Base-by-base conservation (phyloP, 2,329 filamentous ascomycete species). In the Clonostachys solani region DNA sequence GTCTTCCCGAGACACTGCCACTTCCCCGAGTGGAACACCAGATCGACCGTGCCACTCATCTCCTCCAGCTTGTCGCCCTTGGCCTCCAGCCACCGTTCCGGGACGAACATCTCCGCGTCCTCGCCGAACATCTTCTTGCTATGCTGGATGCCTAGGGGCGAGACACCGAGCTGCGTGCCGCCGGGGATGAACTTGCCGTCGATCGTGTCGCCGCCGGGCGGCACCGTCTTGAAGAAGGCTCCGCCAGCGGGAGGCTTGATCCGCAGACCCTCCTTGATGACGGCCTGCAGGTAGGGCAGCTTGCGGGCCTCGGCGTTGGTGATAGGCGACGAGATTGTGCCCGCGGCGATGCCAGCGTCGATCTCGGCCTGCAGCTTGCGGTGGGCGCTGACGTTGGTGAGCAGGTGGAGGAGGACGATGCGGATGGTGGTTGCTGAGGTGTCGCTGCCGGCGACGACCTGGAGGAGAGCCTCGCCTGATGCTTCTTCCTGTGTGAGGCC, bases 391-490 rank as follows among this genome's bases (percentile, higher is more conserved):
- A 74, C 73, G 19, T 69, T 73, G n/a, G 71, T 76, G 18, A 74
- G 69, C 47, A 83, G 57, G 55, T 77, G 70, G 18, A 82, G 67
- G 47, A 83, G 52, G 2, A 72, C 78, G 36, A 72, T 65, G 3
- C 80, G 72, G 10, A 84, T 70, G 3, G 71, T 71, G 1, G 75
- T 78, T 1, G 80, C 77, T 0, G 58, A 61, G 6, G 68, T 68
- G n/a, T 71, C 68, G 16, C 61, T 60, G 33, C 66, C 68, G 4
- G 65, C 66, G 12, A 71, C 56, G 18, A 65, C 57, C 23, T 65
- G 62, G 29, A 54, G 60, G 3, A 69, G 48, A 6, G 65, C 58
- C 23, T 66, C 66, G 15, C 63, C 57, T 1, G 49, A 50, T 1
- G 58, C 57, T 46, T 63, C 57, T 47, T 60, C 55, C 41, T 58